Percentiles rank a stretch among this genome's conserved stretches.
Conservation (phyloP, 2,329 filamentous ascomycete genomes). For the Diplodia seriata region DNA sequence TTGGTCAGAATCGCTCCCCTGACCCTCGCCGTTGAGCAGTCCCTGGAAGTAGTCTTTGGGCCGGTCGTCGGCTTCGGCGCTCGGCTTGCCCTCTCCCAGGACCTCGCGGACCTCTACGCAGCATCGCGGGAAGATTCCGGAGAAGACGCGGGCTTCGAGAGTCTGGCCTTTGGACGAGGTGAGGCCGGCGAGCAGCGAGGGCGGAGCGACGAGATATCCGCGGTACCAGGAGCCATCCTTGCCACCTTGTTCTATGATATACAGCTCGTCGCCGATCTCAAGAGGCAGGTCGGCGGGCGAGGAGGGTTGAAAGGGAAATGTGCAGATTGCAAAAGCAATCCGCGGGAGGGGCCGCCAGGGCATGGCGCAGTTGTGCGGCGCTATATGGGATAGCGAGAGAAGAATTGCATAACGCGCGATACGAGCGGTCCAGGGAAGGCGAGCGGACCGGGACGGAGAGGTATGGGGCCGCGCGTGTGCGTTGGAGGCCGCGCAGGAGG, state of each 20-base stretch:
- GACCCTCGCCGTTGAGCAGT: constrained; percentile 31
- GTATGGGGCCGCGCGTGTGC: constrained; percentile 22
- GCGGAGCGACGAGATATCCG: constrained; percentile 93
- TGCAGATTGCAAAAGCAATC: constrained; percentile 97
- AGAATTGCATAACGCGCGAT: constrained; percentile 33
- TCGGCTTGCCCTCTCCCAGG: constrained; percentile 72
- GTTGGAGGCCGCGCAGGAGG: constrained; percentile 6
- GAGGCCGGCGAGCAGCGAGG: constrained; percentile 87
- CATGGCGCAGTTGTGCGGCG: constrained; percentile 41
- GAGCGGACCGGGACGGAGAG: constrained; percentile 14
- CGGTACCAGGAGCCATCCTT: constrained; percentile 87
- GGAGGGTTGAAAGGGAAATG: constrained; percentile 88
- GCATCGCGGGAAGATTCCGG: constrained; percentile 94
- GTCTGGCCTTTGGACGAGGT: constrained; percentile 92
- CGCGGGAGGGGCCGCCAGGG: constrained; percentile 90
- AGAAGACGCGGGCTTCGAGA: constrained; percentile 93
- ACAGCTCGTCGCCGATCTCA: constrained; percentile 97
- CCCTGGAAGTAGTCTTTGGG: constrained; percentile 46
- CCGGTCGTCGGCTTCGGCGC: constrained; percentile 37
- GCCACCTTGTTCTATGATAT: constrained; percentile 96
- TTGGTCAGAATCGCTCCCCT: constrained; percentile 38
- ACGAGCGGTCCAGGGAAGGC: constrained; percentile 20
- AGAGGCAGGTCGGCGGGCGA: constrained; percentile 90
- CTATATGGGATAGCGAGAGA: constrained; percentile 30
- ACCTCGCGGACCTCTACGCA: constrained; percentile 96